Evolutionary conservation across 1,284 basidiomycete genomes (phyloP).

Genomic region (Ganoderma lingzhi): DNA sequence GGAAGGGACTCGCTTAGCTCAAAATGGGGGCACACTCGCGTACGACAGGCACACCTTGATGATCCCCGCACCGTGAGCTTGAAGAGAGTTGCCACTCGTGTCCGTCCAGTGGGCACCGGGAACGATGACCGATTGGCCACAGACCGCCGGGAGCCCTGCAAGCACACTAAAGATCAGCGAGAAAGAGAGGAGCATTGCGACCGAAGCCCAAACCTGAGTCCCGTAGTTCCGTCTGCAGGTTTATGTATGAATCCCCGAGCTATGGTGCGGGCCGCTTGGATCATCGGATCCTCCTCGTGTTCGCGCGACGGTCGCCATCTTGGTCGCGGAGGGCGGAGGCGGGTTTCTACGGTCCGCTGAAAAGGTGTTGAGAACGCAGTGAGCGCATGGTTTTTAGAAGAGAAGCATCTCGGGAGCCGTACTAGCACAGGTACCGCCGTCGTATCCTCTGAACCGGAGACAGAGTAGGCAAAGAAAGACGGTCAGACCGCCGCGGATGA

Average conservation of each 20-base stretch:
- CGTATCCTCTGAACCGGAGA: slow-evolving; percentile 14
- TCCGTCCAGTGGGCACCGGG: slow-evolving; percentile 72
- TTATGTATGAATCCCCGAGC: slow-evolving; percentile 13
- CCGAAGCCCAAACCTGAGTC: slow-evolving; percentile 21
- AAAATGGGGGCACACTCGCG: neutral
- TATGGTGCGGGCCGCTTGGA: slow-evolving; percentile 21
- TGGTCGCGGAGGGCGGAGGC: slow-evolving; percentile 2
- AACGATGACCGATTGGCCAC: slow-evolving; percentile 54
- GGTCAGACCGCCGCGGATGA: slow-evolving; percentile 9
- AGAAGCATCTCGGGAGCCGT: slow-evolving; percentile 23
- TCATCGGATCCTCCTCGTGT: slow-evolving; percentile 29
- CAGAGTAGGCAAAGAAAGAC: slow-evolving; percentile 2
- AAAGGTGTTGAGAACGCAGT: slow-evolving; percentile 11
- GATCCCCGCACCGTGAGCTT: slow-evolving; percentile 70
- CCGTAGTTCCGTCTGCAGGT: slow-evolving; percentile 4
- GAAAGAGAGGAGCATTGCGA: slow-evolving; percentile 31
- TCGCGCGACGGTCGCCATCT: slow-evolving; percentile 11
- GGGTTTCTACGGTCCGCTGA: slow-evolving; percentile 13
- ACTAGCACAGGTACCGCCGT: slow-evolving; percentile 10
- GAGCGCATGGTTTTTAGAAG: slow-evolving; percentile 21
- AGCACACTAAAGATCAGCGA: slow-evolving; percentile 22
- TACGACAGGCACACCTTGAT: slow-evolving; percentile 52
- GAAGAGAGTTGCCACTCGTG: slow-evolving; percentile 67
- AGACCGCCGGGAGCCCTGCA: slow-evolving; percentile 20
- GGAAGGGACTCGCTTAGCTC: neutral